Base-by-base conservation (phyloP, 805 yeast species). In the Kuraishia piskuri region DNA sequence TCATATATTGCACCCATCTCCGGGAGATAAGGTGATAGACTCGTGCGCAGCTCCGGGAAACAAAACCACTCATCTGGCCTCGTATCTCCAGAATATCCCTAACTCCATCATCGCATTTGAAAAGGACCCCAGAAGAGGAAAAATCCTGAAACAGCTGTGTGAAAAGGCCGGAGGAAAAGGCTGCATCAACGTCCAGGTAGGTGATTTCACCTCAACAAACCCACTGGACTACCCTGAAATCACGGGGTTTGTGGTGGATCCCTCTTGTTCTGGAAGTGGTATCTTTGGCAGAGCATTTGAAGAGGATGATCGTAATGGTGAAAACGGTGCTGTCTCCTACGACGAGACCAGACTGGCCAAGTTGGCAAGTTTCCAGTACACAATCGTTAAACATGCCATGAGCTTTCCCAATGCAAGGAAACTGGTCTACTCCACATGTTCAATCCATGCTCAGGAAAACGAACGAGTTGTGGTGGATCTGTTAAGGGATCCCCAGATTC, bases 41-140 rank as follows among this genome's bases (percentile, higher is more conserved):
- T 86, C 97, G 1, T 91, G 97, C 70, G 91, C 98, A 2, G 99
- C 99, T 0, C 99, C 99, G 3, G 99, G 99, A 4, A 94, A 94
- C 68, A 95, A 94, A 66, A 94, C 99, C 0, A 89, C 97, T 0
- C 98, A 92, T 69, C 71, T 86, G 22, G 96, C 97, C 0, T 81
- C 94, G 0, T 72, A 79, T 51, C 68, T 89, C 22, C 59, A 63
- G 2, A 69, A 70, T 44, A 59, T 69, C 1, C 71, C 72, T 0
- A 52, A 58, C 17, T 78, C 80, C 4, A 83, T 90, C 9, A 76
- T 76, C 59, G 99, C 99, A 0, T 94, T 90, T 68, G 99, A 94
- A 68, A 79, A 90, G 63, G 96, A 94, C 63, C 71, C 76, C 2
- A 78, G 78, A 48, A 76, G 99, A 57, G 86, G 88, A 1, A 74